A percentile compares a stretch with the other conserved stretches of the same genome.
These are phyloP conservation scores for Agarophyton chilense DNA, from an alignment of 23 red algal species.

Conservation along the genomic window DNA sequence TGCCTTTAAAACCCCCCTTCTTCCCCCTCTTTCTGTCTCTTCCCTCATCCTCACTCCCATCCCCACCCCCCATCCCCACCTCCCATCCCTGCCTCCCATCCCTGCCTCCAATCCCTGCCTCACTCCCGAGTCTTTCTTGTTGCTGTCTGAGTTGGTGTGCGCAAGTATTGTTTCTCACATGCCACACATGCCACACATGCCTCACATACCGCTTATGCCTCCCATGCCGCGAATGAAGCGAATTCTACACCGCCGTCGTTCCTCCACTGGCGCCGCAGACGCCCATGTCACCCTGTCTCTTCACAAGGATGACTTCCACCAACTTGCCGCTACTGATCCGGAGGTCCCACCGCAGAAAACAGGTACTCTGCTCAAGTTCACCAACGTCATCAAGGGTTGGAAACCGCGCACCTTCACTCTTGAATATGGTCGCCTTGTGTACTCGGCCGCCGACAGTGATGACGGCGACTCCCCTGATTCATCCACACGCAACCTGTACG, in stretches of 20 bases:
- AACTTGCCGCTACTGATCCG: slow-evolving; percentile 18
- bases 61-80: neutral
- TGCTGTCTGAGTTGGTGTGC: neutral
- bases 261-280: slow-evolving; percentile 1
- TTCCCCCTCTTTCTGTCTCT: neutral
- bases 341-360: slow-evolving; percentile 40
- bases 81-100: neutral
- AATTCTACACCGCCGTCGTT: slow-evolving; percentile 53
- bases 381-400: slow-evolving; percentile 60
- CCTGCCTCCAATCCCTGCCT: neutral
- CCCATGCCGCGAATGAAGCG: slow-evolving; percentile 30
- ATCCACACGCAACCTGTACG: neutral
- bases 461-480: neutral
- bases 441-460: neutral
- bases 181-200: neutral
- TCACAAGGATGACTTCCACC: slow-evolving; percentile 49
- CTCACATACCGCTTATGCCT: neutral
- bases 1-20: neutral
- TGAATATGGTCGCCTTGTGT: slow-evolving; percentile 47
- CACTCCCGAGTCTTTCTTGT: neutral
- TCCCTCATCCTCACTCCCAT: neutral
- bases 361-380: slow-evolving; percentile 67
- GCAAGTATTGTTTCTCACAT: too few species aligned
- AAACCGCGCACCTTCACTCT: slow-evolving; percentile 53
- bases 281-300: slow-evolving; percentile 38